A percentile compares a stretch with the other conserved stretches of the same genome.
Conservation (phyloP, 2,329 filamentous ascomycete genomes). For the Phialophora verrucosa region DNA sequence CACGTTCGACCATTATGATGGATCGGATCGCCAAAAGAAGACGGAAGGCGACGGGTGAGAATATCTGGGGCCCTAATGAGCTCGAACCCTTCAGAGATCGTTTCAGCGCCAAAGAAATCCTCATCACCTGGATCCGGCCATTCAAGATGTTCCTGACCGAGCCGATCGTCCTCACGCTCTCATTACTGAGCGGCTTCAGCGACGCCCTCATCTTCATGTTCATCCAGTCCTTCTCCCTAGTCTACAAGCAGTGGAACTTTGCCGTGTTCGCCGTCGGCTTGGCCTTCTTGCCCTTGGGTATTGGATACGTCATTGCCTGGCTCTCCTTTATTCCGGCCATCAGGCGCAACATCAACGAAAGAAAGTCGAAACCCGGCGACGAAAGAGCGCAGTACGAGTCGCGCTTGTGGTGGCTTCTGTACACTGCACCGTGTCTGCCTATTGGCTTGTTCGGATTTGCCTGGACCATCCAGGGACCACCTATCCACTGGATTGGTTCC, state of each 20-base stretch:
- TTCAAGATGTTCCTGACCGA: constrained; percentile 70
- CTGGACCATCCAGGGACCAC: constrained; percentile 63
- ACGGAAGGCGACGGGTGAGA: constrained; percentile 66
- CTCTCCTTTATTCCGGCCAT: constrained; percentile 63
- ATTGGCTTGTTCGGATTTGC: constrained; percentile 69
- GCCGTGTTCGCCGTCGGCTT: constrained; percentile 55
- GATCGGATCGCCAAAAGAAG: constrained; percentile 78
- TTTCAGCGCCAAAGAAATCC: constrained; percentile 62
- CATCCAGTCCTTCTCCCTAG: constrained; percentile 65
- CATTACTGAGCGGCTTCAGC: constrained; percentile 67
- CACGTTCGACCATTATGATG: constrained; percentile 76
- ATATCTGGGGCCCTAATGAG: constrained; percentile 76
- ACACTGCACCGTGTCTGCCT: constrained; percentile 63
- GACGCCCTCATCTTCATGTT: constrained; percentile 72
- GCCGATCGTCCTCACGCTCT: constrained; percentile 67
- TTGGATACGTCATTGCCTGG: constrained; percentile 67
- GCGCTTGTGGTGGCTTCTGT: constrained; percentile 66
- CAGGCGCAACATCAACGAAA: constrained; percentile 54
- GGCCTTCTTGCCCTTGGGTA: constrained; percentile 61
- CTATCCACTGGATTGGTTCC: constrained; percentile 65
- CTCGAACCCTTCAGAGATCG: constrained; percentile 63
- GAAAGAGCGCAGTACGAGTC: constrained; percentile 69
- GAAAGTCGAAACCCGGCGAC: constrained; percentile 54
- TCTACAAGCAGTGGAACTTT: constrained; percentile 67
- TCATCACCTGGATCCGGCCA: constrained; percentile 64